Percentiles rank a stretch among this genome's conserved stretches.
These are phyloP conservation scores for Amyloporia xantha DNA, from an alignment of 768 basidiomycete species.

Conservation along the genomic window DNA sequence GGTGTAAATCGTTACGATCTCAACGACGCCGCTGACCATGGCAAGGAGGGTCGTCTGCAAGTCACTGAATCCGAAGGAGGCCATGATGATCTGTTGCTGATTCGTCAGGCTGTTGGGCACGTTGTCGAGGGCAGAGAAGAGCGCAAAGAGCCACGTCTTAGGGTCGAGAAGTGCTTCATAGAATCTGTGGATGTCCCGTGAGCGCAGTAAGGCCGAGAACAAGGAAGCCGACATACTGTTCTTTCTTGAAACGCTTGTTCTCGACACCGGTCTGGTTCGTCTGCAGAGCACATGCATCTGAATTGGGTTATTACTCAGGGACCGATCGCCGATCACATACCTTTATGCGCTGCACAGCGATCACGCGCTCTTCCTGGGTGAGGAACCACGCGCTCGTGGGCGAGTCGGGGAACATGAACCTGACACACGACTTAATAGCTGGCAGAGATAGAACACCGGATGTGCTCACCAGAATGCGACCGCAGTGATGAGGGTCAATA, in stretches of 20 bases:
- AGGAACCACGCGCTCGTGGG: conserved; percentile 74
- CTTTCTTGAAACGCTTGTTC: conserved; percentile 74
- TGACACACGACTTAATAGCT: conserved; percentile 14
- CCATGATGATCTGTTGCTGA: conserved; percentile 57
- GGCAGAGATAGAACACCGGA: neutral
- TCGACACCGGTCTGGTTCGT: conserved; percentile 78
- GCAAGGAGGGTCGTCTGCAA: conserved; percentile 61
- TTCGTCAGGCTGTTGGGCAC: conserved; percentile 63
- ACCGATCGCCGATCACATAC: conserved; percentile 22
- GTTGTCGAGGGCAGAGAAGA: conserved; percentile 7
- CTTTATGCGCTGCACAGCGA: conserved; percentile 60
- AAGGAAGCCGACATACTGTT: conserved; percentile 54
- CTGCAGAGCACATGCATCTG: conserved; percentile 21
- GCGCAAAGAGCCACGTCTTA: conserved; percentile 71
- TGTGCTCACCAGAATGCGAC: conserved; percentile 46
- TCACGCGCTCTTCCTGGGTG: conserved; percentile 50
- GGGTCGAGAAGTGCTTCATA: conserved; percentile 61
- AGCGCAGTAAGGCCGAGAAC: neutral
- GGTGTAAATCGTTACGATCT: conserved; percentile 4
- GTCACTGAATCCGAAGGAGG: conserved; percentile 16
- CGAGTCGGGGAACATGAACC: conserved; percentile 69
- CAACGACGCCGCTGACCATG: conserved; percentile 3
- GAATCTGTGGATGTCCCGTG: conserved; percentile 37
- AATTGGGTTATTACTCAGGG: neutral
- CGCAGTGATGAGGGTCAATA: conserved; percentile 47